phyloP scores from a whole-genome alignment of 495 filamentous ascomycete species.

The Neurospora tetraspora region DNA sequence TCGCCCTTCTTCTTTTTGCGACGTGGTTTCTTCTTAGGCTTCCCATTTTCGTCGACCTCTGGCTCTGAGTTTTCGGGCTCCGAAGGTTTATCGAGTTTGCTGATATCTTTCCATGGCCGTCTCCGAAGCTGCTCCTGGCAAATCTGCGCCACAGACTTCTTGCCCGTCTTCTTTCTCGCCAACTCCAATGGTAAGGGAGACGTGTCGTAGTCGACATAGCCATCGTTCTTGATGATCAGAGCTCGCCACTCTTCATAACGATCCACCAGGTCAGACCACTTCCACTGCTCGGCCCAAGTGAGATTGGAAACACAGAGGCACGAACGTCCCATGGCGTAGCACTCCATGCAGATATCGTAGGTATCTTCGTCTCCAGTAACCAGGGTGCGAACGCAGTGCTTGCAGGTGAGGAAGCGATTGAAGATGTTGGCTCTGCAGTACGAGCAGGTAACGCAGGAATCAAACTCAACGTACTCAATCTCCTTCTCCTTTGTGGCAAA shows the following conservation, averaged over 20 bases:
- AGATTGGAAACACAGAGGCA: slow-evolving; percentile 77
- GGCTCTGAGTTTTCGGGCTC: slow-evolving; percentile 36
- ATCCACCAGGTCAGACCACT: slow-evolving; percentile 65
- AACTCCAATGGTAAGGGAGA: slow-evolving; percentile 55
- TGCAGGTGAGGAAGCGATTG: slow-evolving; percentile 91
- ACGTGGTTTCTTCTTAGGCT: slow-evolving; percentile 34
- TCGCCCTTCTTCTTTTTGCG: slow-evolving; percentile 35
- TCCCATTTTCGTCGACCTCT: slow-evolving; percentile 41
- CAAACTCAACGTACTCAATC: slow-evolving; percentile 63
- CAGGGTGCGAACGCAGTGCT: slow-evolving; percentile 54
- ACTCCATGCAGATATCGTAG: slow-evolving; percentile 96
- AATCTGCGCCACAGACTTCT: slow-evolving; percentile 74
- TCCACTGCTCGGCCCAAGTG: slow-evolving; percentile 87
- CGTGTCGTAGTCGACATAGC: slow-evolving; percentile 43
- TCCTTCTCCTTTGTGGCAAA: slow-evolving; percentile 58
- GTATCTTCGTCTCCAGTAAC: slow-evolving; percentile 57
- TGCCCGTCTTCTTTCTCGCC: slow-evolving; percentile 50
- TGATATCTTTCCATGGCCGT: slow-evolving; percentile 55
- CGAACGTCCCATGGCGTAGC: slow-evolving; percentile 86
- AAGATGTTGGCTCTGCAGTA: slow-evolving; percentile 96
- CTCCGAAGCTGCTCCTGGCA: slow-evolving; percentile 76
- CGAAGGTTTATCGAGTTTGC: slow-evolving; percentile 29
- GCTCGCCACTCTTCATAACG: slow-evolving; percentile 75
- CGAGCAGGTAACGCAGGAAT: slow-evolving; percentile 86
- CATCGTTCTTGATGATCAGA: slow-evolving; percentile 59